phyloP scores from a whole-genome alignment of 768 basidiomycete species.

The Kwoniella newhampshirensis region DNA sequence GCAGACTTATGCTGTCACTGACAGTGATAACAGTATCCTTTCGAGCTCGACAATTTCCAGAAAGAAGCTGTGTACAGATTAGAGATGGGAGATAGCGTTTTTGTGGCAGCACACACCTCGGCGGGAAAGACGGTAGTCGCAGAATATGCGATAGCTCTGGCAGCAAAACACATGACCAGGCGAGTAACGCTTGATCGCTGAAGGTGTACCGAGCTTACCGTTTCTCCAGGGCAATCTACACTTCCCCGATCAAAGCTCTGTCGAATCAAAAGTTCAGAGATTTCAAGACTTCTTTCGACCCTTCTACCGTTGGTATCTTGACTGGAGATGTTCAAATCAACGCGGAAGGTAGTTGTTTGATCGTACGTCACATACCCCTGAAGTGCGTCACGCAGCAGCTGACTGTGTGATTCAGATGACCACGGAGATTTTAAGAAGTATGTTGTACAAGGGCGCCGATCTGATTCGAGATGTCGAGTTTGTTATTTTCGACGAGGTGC shows the following conservation, averaged over 20 bases:
- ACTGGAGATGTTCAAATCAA: constrained; percentile 99
- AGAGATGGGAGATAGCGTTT: constrained; percentile 95
- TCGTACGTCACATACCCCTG: constrained; percentile 64
- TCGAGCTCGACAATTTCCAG: constrained; percentile 96
- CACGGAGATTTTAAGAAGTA: constrained; percentile 88
- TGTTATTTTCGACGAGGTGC: constrained; percentile 98
- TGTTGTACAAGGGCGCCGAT: constrained; percentile 99
- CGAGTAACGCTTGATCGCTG: constrained; percentile 50
- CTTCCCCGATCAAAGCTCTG: constrained; percentile 96
- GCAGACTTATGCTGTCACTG: neutral
- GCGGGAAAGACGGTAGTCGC: constrained; percentile 99
- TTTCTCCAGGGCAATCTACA: constrained; percentile 82
- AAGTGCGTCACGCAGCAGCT: neutral
- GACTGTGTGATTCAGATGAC: constrained; percentile 47
- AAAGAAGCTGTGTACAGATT: constrained; percentile 98
- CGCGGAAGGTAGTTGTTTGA: constrained; percentile 91
- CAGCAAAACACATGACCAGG: constrained; percentile 99
- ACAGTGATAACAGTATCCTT: constrained; percentile 72
- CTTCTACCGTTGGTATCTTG: constrained; percentile 86
- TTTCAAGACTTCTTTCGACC: constrained; percentile 93
- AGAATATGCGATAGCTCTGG: constrained; percentile 95
- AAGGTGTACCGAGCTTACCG: constrained; percentile 2
- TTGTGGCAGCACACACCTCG: constrained; percentile 99
- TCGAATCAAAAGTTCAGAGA: constrained; percentile 99
- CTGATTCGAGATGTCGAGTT: constrained; percentile 98